Base-by-base conservation (phyloP, 495 filamentous ascomycete genomes). In the Viridothelium virens region DNA sequence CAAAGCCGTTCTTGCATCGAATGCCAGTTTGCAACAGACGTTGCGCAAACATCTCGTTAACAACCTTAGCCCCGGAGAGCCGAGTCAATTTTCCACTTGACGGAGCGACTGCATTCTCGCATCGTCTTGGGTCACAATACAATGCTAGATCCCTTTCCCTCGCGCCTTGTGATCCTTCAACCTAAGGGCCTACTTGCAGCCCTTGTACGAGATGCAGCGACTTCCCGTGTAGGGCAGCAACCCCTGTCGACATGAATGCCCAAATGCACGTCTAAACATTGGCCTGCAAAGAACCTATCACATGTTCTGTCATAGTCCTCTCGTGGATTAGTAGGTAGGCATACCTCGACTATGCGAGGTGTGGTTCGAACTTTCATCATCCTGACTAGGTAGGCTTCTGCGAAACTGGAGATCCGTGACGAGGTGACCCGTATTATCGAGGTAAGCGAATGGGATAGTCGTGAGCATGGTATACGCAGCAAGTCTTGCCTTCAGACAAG, bases 151-250 rank as follows among this genome's bases (percentile, higher is more conserved):
- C 14, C 31, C 0, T 59, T 33, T 33, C 25, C 25, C 53, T 59
- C 36, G 53, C 53, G 14, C 36, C 53, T 33, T 36, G 53, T 59
- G 53, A 59, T 59, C 18, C 36, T 33, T 9, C 5, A 5, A 10
- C 53, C 18, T 18, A 14, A 0, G 11, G 31, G 11, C 36, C 31
- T 18, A 53, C n/a, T 14, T 53, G 48, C 48, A 53, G 18, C 5
- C 48, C 9, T 53, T 53, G 5, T 9, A 2, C 48, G 18, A 14
- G 48, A 18, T 36, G 53, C 53, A 59, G 53, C 18, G 0, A 59
- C 18, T 59, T 59, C 18, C 48, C 53, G 53, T 59, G 53, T 36
- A 59, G 53, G 53, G 53, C 53, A 59, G 53, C 9, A 59, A 59
- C 36, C 53, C 31, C 31, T 59, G 53, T 14, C 53, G 5, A 9